Evolutionary conservation across 331 rosid genomes (phyloP).

Genomic region (Pyrus hybrid): DNA sequence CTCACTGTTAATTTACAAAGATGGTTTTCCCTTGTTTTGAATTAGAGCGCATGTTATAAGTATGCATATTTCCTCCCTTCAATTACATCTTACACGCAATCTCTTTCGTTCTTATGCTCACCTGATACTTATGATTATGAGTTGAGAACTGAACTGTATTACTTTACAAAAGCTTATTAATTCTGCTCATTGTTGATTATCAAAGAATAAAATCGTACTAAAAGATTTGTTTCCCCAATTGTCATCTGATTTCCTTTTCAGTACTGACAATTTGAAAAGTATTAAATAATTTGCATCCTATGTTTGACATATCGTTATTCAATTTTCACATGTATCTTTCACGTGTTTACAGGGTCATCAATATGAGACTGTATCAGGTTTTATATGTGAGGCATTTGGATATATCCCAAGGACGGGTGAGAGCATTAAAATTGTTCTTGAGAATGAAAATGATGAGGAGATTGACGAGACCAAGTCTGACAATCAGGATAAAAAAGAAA

Average conservation of each 20-base stretch:
- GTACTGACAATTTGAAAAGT: too few species aligned
- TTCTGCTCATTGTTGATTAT: background rate
- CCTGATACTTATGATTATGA: background rate
- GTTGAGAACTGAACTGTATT: background rate
- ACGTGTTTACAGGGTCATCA: slow-evolving; percentile 71
- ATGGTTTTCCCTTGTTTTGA: background rate
- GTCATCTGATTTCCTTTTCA: background rate
- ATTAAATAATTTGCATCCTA: too few species aligned
- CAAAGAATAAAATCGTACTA: background rate
- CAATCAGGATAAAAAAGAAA: slow-evolving; percentile 61
- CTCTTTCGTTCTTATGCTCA: background rate
- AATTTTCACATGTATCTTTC: background rate
- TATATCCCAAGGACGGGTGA: slow-evolving; percentile 97
- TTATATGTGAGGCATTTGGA: slow-evolving; percentile 94
- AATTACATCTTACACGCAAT: background rate
- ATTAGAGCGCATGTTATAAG: background rate
- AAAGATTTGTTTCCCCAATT: background rate
- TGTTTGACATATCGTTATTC: background rate
- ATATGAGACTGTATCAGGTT: slow-evolving; percentile 97
- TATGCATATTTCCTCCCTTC: background rate
- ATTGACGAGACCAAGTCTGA: slow-evolving; percentile 52
- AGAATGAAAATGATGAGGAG: slow-evolving; percentile 73
- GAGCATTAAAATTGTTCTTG: slow-evolving; percentile 78
- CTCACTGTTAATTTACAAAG: background rate
- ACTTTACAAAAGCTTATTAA: background rate